A percentile compares a stretch with the other conserved stretches of the same genome.
Evolutionary conservation across 495 filamentous ascomycete genomes (phyloP).

Genomic region (Cercophora samala): DNA sequence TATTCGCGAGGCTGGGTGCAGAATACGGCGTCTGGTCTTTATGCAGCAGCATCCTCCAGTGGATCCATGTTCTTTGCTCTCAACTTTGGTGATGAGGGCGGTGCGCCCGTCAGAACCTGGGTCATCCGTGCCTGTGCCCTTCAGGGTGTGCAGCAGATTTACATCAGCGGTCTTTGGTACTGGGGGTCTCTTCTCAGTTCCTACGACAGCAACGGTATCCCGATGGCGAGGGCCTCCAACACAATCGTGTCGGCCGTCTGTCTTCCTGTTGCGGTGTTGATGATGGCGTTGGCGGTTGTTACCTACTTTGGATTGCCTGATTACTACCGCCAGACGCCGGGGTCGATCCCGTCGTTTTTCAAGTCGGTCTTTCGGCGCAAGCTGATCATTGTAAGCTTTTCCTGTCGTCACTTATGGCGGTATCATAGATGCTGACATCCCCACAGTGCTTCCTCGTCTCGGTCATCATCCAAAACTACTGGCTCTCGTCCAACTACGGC

Average conservation of each 20-base stretch:
- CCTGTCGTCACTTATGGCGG: neutral
- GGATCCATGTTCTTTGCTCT: conserved; percentile 63
- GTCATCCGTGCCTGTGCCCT: conserved; percentile 60
- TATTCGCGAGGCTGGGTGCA: conserved; percentile 30
- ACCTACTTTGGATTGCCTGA: conserved; percentile 58
- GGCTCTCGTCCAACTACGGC: conserved; percentile 56
- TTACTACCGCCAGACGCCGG: conserved; percentile 65
- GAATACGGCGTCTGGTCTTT: conserved; percentile 57
- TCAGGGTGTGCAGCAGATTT: conserved; percentile 63
- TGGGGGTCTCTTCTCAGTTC: conserved; percentile 52
- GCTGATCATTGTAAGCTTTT: conserved; percentile 40
- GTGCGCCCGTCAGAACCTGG: conserved; percentile 59
- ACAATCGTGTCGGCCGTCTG: conserved; percentile 43
- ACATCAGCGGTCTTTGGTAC: conserved; percentile 59
- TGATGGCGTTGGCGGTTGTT: conserved; percentile 49
- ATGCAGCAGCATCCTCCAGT: conserved; percentile 56
- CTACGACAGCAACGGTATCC: conserved; percentile 30
- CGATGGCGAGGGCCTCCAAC: conserved; percentile 18
- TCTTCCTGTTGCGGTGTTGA: conserved; percentile 48
- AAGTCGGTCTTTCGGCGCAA: conserved; percentile 54
- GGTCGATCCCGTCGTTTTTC: conserved; percentile 61
- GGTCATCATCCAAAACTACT: conserved; percentile 64
- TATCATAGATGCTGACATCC: conserved; percentile 3
- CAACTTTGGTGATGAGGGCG: conserved; percentile 63
- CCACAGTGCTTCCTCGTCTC: conserved; percentile 54